These are phyloP conservation scores for Moesziomyces parantarcticus DNA, from an alignment of 1,284 basidiomycete genomes.

Conservation along the genomic window DNA sequence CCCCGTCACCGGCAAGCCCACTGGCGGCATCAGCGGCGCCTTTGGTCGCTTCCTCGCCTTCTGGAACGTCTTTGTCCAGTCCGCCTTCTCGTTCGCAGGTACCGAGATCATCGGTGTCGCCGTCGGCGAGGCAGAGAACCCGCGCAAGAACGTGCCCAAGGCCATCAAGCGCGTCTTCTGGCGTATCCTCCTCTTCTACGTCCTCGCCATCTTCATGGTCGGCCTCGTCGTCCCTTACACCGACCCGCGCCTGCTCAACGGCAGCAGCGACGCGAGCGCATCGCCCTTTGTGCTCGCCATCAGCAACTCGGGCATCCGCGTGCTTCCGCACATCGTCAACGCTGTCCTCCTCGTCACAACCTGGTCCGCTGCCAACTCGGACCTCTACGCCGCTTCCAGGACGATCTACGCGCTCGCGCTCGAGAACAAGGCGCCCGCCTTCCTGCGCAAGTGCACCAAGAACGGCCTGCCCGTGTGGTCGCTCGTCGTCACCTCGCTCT, in stretches of 20 bases:
- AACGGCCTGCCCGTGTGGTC: constrained; percentile 80
- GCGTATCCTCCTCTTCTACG: constrained; percentile 69
- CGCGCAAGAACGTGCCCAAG: constrained; percentile 62
- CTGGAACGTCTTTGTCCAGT: constrained; percentile 69
- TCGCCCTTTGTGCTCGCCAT: constrained; percentile 69
- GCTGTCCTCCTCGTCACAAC: constrained; percentile 80
- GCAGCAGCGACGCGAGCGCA: constrained; percentile 43
- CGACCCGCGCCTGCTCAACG: constrained; percentile 35
- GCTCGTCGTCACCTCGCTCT: constrained; percentile 76
- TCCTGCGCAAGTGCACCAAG: constrained; percentile 77
- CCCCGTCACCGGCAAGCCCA: constrained; percentile 39
- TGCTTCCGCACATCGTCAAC: constrained; percentile 73
- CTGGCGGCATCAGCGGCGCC: constrained; percentile 70
- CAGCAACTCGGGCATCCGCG: constrained; percentile 69
- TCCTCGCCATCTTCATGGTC: constrained; percentile 69
- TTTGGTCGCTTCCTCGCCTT: constrained; percentile 72
- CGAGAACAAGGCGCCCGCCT: constrained; percentile 78
- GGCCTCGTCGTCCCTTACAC: constrained; percentile 59
- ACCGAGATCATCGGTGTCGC: constrained; percentile 88
- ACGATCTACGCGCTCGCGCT: constrained; percentile 78
- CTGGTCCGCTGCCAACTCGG: constrained; percentile 84
- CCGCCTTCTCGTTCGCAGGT: constrained; percentile 82
- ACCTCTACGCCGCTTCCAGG: constrained; percentile 83
- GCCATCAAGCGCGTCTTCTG: constrained; percentile 54
- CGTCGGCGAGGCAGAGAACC: constrained; percentile 74